These are phyloP conservation scores for Candida pseudoviswanathii DNA, from an alignment of 1,139 yeast genomes.

Conservation along the genomic window DNA sequence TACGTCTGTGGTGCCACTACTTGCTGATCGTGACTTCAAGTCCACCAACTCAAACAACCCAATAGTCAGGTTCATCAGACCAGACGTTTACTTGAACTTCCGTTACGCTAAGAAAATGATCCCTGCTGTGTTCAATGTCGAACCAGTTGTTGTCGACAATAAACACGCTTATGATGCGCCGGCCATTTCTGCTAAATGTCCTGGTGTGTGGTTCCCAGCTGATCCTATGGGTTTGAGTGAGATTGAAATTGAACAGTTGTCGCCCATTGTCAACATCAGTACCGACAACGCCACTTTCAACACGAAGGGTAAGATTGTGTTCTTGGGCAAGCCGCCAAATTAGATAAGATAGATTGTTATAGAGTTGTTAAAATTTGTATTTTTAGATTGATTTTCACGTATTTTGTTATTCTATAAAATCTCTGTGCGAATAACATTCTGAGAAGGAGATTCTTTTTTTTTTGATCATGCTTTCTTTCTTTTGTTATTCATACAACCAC, in stretches of 20 bases:
- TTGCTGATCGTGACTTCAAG: constrained; percentile 57
- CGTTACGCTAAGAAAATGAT: constrained; percentile 54
- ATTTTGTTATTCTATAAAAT: constrained; percentile 34
- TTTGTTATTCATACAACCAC: background rate
- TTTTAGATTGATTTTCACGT: background rate
- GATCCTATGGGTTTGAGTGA: constrained; percentile 83
- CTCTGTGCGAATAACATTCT: constrained; percentile 14
- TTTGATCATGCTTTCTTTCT: background rate
- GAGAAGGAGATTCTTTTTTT: background rate
- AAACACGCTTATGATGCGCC: constrained; percentile 67
- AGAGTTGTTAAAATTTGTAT: no score
- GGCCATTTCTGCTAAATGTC: constrained; percentile 63
- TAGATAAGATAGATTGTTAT: constrained; percentile 10
- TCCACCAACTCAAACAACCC: constrained; percentile 28
- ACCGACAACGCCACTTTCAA: constrained; percentile 69
- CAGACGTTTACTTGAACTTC: constrained; percentile 64
- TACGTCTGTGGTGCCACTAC: constrained; percentile 37
- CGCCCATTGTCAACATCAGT: constrained; percentile 48
- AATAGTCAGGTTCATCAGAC: constrained; percentile 56
- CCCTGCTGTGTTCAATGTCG: constrained; percentile 50
- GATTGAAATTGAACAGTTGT: constrained; percentile 53
- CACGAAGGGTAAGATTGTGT: constrained; percentile 57
- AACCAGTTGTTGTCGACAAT: constrained; percentile 31
- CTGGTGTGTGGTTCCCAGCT: constrained; percentile 83
- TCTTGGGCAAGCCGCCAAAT: constrained; percentile 63